Evolutionary conservation across 108 stramenopile genomes (phyloP).

Genomic region (Skeletonema marinoi): DNA sequence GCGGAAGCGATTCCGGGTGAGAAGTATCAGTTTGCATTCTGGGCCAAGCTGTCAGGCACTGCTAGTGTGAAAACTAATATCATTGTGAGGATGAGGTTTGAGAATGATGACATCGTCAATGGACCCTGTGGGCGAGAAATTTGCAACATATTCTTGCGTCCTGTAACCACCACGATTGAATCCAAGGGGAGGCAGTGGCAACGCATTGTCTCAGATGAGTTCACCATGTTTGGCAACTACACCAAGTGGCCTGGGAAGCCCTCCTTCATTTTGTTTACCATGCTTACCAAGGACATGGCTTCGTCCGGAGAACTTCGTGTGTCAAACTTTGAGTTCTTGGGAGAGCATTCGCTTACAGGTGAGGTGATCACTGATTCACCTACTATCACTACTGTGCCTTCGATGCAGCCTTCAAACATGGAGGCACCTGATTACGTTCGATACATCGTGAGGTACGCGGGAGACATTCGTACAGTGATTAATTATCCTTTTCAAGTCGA

Average conservation of each 20-base stretch:
- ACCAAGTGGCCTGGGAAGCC: constrained; percentile 35
- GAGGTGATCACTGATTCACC: constrained; percentile 17
- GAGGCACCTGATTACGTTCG: constrained; percentile 7
- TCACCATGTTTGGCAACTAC: constrained; percentile 34
- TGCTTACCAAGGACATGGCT: constrained; percentile 13
- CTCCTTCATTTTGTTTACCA: constrained; percentile 23
- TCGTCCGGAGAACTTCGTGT: constrained; percentile 10
- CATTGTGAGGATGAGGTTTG: constrained; percentile 27
- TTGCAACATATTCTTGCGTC: constrained; percentile 27
- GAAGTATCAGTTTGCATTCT: constrained; percentile 16
- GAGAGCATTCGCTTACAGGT: not conserved
- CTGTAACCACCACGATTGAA: constrained; percentile 2
- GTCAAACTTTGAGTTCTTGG: constrained; percentile 23
- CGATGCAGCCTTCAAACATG: constrained; percentile 18
- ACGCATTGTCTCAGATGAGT: constrained; percentile 20
- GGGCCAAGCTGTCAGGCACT: constrained; percentile 6
- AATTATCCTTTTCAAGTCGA: constrained; percentile 40
- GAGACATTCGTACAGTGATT: constrained; percentile 35
- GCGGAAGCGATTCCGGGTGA: constrained; percentile 13
- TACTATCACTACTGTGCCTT: constrained; percentile 13
- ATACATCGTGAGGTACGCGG: constrained; percentile 37
- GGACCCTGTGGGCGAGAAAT: constrained; percentile 17
- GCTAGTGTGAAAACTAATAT: constrained; percentile 3
- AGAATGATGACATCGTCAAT: constrained; percentile 24
- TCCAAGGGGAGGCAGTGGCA: constrained; percentile 18